phyloP scores from a whole-genome alignment of 495 filamentous ascomycete genomes.

The Penicillium bovifimosum region DNA sequence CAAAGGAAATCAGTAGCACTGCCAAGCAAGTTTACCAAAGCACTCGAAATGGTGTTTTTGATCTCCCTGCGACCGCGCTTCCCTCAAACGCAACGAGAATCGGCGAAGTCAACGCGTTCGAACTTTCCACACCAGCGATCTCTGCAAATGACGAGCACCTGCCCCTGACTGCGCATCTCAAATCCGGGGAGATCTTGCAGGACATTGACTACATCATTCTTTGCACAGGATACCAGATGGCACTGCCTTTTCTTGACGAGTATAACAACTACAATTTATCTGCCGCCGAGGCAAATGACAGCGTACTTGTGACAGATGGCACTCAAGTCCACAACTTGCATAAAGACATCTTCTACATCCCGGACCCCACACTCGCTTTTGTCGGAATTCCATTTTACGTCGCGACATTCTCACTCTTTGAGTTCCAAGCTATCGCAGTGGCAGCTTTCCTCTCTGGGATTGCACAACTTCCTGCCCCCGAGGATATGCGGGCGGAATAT shows the following conservation, averaged over 20 bases:
- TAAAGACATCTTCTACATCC: conserved; percentile 63
- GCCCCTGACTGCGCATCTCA: conserved; percentile 31
- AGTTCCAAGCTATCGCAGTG: conserved; percentile 58
- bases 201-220: conserved; percentile 52
- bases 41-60: conserved; percentile 51
- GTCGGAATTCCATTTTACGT: conserved; percentile 57
- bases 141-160: conserved; percentile 35
- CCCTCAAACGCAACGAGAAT: conserved; percentile 47
- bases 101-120: conserved; percentile 37
- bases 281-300: conserved; percentile 38
- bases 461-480: conserved; percentile 41
- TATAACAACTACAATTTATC: conserved; percentile 34
- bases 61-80: conserved; percentile 44
- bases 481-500: conserved; percentile 51
- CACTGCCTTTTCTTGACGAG: conserved; percentile 51
- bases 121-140: conserved; percentile 12
- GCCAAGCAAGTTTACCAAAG: conserved; percentile 53
- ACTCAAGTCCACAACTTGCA: conserved; percentile 62
- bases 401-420: conserved; percentile 59
- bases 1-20: conserved; percentile 47
- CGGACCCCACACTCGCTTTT: conserved; percentile 56
- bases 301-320: conserved; percentile 56
- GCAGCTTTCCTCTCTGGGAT: conserved; percentile 51
- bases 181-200: conserved; percentile 38
- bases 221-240: conserved; percentile 62